Percentiles rank a stretch among this genome's conserved stretches.
These are phyloP conservation scores for Alternaria alternata DNA, from an alignment of 2,329 filamentous ascomycete species.

Conservation along the genomic window DNA sequence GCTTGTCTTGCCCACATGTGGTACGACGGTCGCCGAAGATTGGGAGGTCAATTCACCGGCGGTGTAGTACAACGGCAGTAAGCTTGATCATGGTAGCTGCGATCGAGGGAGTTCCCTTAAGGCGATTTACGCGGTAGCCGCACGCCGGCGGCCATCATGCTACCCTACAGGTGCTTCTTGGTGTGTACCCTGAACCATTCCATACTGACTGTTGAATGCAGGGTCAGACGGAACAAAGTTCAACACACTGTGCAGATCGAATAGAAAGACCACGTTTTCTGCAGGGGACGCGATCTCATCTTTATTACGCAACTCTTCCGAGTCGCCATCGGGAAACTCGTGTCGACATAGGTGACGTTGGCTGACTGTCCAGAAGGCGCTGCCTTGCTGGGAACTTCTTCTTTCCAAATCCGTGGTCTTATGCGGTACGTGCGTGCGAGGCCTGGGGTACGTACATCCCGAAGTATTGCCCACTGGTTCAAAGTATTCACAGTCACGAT, in stretches of 20 bases:
- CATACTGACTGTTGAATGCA: background rate
- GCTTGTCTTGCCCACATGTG: background rate
- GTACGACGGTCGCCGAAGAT: background rate
- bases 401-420: background rate
- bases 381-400: background rate
- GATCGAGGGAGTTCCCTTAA: background rate
- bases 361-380: background rate
- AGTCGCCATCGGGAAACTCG: background rate
- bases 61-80: background rate
- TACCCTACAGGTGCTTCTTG: background rate
- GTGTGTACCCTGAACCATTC: background rate
- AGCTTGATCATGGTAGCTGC: background rate
- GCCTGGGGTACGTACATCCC: background rate
- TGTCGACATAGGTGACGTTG: background rate
- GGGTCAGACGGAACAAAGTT: background rate
- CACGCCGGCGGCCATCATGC: background rate
- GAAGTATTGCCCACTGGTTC: background rate
- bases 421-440: background rate
- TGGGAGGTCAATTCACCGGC: background rate
- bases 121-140: background rate
- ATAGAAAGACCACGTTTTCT: background rate
- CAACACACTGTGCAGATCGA: background rate
- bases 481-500: background rate
- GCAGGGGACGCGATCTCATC: background rate
- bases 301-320: background rate